Base-by-base conservation (phyloP, 345 rosid species). In the Litchi chinensis region DNA sequence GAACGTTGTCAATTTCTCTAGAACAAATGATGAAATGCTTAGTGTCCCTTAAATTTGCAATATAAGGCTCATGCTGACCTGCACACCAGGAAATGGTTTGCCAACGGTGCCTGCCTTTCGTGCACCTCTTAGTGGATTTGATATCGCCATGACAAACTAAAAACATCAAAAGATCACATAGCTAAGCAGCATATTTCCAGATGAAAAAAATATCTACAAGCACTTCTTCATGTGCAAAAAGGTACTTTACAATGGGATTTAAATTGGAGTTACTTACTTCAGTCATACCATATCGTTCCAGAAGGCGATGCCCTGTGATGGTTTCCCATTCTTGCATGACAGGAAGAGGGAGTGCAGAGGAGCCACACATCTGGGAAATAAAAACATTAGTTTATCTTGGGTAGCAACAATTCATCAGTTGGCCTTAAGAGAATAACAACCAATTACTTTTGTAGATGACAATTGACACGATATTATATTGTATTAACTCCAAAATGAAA, bases 231-330 rank as follows among this genome's bases (percentile, higher is more conserved):
- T 56, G 70, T 73, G 70, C 65, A 77, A 76, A 69, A 37, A 70
- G 39, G 73, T 11, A 28, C 16, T 6, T 21, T 26, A 50, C 10
- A 59, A 40, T 39, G 37, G 68, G 26, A 62, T 10, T 54, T 76
- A 32, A 73, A 79, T 48, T 32, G 32, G 48, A 80, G 24, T 65
- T 65, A 77, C 85, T 84, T 75, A 88, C 99, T 89, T 96, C 99
- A 50, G 99, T 94, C 99, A 96, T 96, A 76, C 99, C 99, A 77
- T 94, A 96, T 81, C 99, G 89, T 85, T 96, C 99, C 88, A 96
- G 82, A 74, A 96, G 98, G 74, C 95, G 90, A 71, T 96, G 98
- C 41, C 97, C 97, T 22, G 99, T 96, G 83, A 96, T 94, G 68
- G 84, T 80, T 86, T 96, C 99, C 99, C 99, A 96, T 78, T 83